Base-by-base conservation (phyloP, 2,329 filamentous ascomycete genomes). In the Sordariomycetes sp. region DNA sequence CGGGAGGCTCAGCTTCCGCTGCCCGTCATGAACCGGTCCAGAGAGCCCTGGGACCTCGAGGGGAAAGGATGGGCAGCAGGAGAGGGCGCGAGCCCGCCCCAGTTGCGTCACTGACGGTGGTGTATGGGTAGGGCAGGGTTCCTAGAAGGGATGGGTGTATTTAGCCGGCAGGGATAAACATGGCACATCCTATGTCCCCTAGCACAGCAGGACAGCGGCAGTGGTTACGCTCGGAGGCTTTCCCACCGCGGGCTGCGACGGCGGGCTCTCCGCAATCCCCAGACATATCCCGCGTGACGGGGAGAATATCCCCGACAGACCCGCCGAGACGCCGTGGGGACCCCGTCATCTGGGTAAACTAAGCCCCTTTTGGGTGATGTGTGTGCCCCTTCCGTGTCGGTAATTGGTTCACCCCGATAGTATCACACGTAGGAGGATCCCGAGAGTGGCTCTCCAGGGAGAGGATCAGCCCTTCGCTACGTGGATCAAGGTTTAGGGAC, bases 291-390 rank as follows among this genome's bases (percentile, higher is more conserved):
- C 46, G 46, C 22, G 20, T 24, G 46, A n/a, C 20, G 46, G 3
- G 20, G 20, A 24, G 20, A 50, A 24, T 50, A 50, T 22, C n/a
- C 20, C 20, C 46, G 22, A 22, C 8, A 12, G 46, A 20, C n/a
- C 20, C 20, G 43, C 46, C 6, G 40, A 16, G 40, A n/a, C n/a
- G 20, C 46, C 3, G 46, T 22, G 7, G 22, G 35, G 46, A 24
- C 20, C 20, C 70, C 71, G 7, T 24, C 46, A 24, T 50, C 20
- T 24, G 46, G 46, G 6, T 50, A 50, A 24, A 50, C 46, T 50
- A 11, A 11, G 6, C 20, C 22, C n/a, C 22, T 50, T 50, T 12
- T 6, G 46, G n/a, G 22, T 11, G 20, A 24, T 3, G 20, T n/a
- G 40, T 14, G 18, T 46, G 16, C 16, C 18, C 14, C 7, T 8